phyloP scores from a whole-genome alignment of 257 asterid genomes.

The Cynanchum wilfordii region DNA sequence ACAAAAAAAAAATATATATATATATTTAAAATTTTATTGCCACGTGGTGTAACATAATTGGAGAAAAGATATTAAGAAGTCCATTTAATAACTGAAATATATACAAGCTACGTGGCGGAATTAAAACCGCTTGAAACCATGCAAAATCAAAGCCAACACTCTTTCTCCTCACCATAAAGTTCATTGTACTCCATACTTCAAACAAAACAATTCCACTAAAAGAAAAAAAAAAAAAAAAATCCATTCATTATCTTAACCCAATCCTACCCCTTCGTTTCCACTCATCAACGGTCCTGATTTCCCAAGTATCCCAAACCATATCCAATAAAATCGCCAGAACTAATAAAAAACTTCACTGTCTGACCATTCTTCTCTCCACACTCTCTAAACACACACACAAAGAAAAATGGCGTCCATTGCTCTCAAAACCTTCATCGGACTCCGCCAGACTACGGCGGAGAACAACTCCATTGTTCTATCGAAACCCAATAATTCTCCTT shows the following conservation, averaged over 20 bases:
- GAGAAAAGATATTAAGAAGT: not conserved
- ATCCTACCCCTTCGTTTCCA: constrained; percentile 39
- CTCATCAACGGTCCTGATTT: constrained; percentile 35
- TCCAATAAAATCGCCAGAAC: constrained; percentile 36
- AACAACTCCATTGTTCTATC: constrained; percentile 28
- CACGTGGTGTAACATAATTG: not conserved
- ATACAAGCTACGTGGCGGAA: constrained; percentile 33
- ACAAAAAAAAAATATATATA: too few relatives aligned
- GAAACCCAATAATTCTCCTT: constrained; percentile 4
- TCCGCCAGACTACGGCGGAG: constrained; percentile 66
- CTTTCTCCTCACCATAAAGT: not conserved
- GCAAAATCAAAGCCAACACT: not conserved
- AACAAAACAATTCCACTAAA: not conserved
- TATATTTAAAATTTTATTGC: not conserved
- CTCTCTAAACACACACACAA: not conserved
- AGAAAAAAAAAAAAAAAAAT: constrained; percentile 18
- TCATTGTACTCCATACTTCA: not conserved
- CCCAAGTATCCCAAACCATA: constrained; percentile 59
- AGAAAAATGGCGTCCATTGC: constrained; percentile 60
- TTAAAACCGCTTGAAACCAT: constrained; percentile 24
- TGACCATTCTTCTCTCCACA: constrained; percentile 14
- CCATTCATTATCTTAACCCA: constrained; percentile 43
- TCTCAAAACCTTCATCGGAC: constrained; percentile 79
- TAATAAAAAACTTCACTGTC: not conserved
- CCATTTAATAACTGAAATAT: too few relatives aligned